Evolutionary conservation across 1,139 yeast species (phyloP), one percentile per base, ranked within the genome.

Genomic region (Pichia sp.): DNA sequence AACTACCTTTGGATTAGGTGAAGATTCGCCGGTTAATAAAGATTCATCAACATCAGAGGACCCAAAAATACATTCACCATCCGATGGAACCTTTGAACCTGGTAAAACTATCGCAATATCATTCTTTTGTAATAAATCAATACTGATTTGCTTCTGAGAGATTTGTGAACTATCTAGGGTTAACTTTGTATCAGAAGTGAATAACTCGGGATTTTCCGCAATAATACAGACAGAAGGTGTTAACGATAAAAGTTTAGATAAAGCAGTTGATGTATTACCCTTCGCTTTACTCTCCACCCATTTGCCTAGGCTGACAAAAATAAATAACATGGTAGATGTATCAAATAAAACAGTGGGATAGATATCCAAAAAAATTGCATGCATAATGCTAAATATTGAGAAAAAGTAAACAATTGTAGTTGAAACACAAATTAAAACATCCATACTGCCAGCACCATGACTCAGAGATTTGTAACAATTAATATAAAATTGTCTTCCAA

Each of bases 391-490:
- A 26, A 80, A 62, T 0, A 84, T 58, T 1, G 97, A 87, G 57
- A 87, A 92, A 16, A 70, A 50, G 58, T 80, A 92, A 3, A 97
- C 86, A 29, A 86, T 79, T 41, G 82, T 68, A 0, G 97, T 89
- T 3, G 97, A 87, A 29, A 86, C 70, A 47, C 86, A 80, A 32
- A 94, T 92, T 51, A 94, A 71, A 2, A 90, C 87, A 63, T 94
- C 98, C 98, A 94, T 94, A 23, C 94, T 89, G n/a, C 97, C 96
- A 40, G 84, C 73, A 7, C 79, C 73, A 55, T 84, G 87, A 46
- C 68, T 68, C 20, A 89, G 51, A n/a, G 95, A 82, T 40, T 73
- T 74, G 56, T 66, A 70, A 10, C 94, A 78, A 48, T 86, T 82
- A 42, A 64, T 68, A 61, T 80, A 78, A 57, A 87, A 92, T 32